Base-by-base conservation (phyloP, 768 basidiomycete species). In the Amanita brunnescens region DNA sequence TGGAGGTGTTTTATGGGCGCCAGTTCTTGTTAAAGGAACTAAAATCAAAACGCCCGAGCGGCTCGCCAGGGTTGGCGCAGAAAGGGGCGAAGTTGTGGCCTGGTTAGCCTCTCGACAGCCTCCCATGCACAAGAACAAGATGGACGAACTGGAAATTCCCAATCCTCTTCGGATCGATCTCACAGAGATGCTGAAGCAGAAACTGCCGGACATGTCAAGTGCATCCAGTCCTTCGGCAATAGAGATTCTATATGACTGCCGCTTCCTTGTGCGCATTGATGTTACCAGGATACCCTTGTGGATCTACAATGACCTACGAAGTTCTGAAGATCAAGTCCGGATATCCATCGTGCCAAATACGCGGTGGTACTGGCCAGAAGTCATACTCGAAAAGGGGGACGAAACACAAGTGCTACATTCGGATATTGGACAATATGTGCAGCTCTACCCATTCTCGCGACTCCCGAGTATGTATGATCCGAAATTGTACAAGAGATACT, bases 61-160 rank as follows among this genome's bases (percentile, higher is more conserved):
- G 8, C 43, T 58, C 16, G 23, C 55, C 18, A 52, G 50, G 6
- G 23, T 47, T 18, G 47, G 54, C 14, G 42, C 39, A 10, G 20
- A 18, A 0, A 32, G 45, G 3, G 55, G 54, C 16, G 64, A 64
- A 38, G 59, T 57, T 12, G 51, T 73, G 20, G 79, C 70, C 10
- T 90, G 88, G 87, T 60, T 88, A 4, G 83, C 77, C 13, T 70
- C 75, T 20, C 76, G 89, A 40, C 68, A 71, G 37, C 83, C 83
- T 1, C 77, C 77, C 2, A 60, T 70, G 29, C 55, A 58, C 51
- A 66, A 63, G 53, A 55, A 62, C n/a, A 66, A 64, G 34, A 58
- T 67, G 50, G 50, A 53, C n/a, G 60, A 50, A 18, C 42, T 55
- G 6, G 63, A 59, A 16, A 52, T 62, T 12, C 45, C 52, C 0